Evolutionary conservation across 129 eudicot species (phyloP), one percentile per base, ranked within the genome.

Genomic region (Centaurea solstitialis): DNA sequence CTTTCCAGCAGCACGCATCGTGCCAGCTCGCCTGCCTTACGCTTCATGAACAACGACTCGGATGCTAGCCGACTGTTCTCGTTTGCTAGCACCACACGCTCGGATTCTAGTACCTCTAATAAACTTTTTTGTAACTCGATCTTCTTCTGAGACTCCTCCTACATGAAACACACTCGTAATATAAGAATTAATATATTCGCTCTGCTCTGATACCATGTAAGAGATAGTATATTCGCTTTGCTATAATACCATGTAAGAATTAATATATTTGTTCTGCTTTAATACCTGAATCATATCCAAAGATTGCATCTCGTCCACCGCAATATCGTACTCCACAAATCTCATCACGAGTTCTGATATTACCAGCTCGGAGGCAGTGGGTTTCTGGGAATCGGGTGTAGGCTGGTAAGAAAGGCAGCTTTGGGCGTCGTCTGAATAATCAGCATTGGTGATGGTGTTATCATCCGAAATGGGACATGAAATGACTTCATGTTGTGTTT

Each of bases 11-110:
- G 76, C 76, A 93, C 85, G 18, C 92, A 93, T 65, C 92, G 78
- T 1, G 95, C 97, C 15, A 93, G 87, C 85, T 93, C 97, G 2
- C 89, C 91, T 5, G 96, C 97, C 65, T 93, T 93, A 72, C 92
- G 89, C 74, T 89, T 93, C 97, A 93, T 87, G 76, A 90, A 93
- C 82, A 85, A 61, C 1, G 90, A 87, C 67, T 93, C 97, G 0
- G 88, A 86, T 12, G 79, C 89, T 57, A 93, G 79, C 66, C 91
- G 88, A 12, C 87, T 86, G 82, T 93, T 90, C 62, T 93, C 98
- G 17, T 86, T 91, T 30, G 91, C 81, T 68, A 93, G 41, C 5
- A 93, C 87, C 76, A 93, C 73, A 43, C 98, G 93, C 82, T 93
- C 98, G 0, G 98, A 89, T 73, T 93, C 98, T 81, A 93, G 72